Conservation (phyloP, 1,284 basidiomycete species). For the Melampsora occidentalis region DNA sequence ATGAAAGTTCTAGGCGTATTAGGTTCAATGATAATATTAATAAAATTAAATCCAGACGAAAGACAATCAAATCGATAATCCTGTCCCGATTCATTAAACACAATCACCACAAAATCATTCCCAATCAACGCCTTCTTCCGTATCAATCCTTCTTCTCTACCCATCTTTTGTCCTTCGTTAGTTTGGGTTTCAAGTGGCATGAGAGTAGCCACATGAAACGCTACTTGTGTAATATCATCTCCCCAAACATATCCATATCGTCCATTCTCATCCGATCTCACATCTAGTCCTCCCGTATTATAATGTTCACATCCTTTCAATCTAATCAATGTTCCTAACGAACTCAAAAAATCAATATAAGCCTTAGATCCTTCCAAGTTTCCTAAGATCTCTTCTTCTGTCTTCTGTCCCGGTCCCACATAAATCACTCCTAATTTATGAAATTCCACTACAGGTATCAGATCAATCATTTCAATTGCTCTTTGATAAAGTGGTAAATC, state of each 20-base stretch:
- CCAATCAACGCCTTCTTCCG: conserved; percentile 86
- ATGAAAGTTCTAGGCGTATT: conserved; percentile 63
- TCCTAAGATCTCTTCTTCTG: conserved; percentile 79
- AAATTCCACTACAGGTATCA: conserved; percentile 91
- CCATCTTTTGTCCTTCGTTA: conserved; percentile 57
- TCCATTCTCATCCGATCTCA: conserved; percentile 78
- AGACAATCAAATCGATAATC: conserved; percentile 85
- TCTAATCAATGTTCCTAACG: conserved; percentile 81
- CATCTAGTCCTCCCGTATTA: conserved; percentile 88
- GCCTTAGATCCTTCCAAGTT: conserved; percentile 92
- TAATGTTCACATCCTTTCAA: conserved; percentile 76
- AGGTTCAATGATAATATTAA: conserved; percentile 94
- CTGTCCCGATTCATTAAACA: conserved; percentile 94
- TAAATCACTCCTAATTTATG: conserved; percentile 96
- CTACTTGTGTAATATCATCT: conserved; percentile 92
- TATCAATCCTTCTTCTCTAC: conserved; percentile 34
- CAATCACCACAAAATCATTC: conserved; percentile 89
- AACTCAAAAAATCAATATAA: conserved; percentile 87
- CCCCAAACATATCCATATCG: conserved; percentile 94
- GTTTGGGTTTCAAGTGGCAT: conserved; percentile 72
- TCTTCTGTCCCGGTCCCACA: conserved; percentile 83
- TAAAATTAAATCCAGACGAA: conserved; percentile 88
- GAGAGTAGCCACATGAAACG: conserved; percentile 94
- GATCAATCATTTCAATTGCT: conserved; percentile 70
- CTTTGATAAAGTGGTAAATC: conserved; percentile 62